Evolutionary conservation across 352 stramenopile genomes (phyloP), one percentile per base, ranked within the genome.

Genomic region (Globisporangium iwayamae): DNA sequence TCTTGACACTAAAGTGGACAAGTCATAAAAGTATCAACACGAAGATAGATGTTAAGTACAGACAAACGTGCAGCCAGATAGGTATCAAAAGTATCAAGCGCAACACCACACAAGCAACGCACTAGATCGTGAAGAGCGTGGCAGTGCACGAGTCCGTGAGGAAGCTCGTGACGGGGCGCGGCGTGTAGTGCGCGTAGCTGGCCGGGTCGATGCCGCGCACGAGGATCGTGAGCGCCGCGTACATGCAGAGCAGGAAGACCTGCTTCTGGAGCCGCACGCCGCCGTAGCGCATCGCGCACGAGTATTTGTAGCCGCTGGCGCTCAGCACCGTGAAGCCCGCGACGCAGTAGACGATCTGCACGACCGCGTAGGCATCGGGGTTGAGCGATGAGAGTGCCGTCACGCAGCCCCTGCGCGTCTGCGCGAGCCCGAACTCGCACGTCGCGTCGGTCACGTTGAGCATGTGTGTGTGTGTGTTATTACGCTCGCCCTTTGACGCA

Each of bases 121-220:
- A 83, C 75, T 80, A 86, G 56, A 89, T 74, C 1, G 79, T 80
- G 70, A 78, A 85, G 22, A 89, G 63, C 52, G 79, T 70, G 3
- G 79, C 79, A 4, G 81, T 90, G 47, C 81, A 90, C 43, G 79
- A 77, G 63, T 90, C 71, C 6, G 74, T 67, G 55, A 89, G 65
- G 47, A 87, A 86, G 3, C 73, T 70, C 10, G 58, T 55, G 28
- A 89, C 36, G 0, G 76, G 68, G 0, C 72, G 68, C 3, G 81
- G 79, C 1, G 81, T 57, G 39, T 78, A 75, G 56, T 85, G 70
- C 10, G 70, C 76, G 60, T 89, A 90, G 60, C 74, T 75, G 2
- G 53, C 61, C 2, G 81, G 81, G 45, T 90, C 81, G 6, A 84
- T 68, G 25, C 74, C 79, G 16, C 81, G 81, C 41, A 83, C 56